Conservation (phyloP, 2,329 filamentous ascomycete genomes). For the Phialocephala sp. region DNA sequence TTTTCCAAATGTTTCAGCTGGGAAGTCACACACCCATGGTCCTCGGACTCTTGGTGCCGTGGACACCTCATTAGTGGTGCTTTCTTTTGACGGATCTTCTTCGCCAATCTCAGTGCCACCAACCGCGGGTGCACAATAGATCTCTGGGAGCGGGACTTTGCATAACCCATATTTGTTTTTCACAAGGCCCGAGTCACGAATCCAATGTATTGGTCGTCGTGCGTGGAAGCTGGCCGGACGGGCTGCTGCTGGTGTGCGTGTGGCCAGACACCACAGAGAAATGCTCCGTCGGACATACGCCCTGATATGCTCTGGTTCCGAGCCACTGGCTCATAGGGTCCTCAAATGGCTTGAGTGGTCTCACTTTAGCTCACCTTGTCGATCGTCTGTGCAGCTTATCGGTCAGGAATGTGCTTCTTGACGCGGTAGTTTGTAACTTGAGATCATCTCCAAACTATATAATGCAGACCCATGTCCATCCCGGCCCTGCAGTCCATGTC, state of each 20-base stretch:
- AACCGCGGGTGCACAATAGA: constrained; percentile 27
- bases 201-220: constrained; percentile 19
- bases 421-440: constrained; percentile 9
- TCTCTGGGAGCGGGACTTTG: constrained; percentile 30
- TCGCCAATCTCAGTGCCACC: constrained; percentile 36
- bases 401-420: constrained; percentile 19
- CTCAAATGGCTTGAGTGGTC: constrained; percentile 6
- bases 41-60: constrained; percentile 4
- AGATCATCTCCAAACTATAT: constrained; percentile 30
- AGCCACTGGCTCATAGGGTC: constrained; percentile 1
- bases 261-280: not conserved
- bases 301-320: not conserved
- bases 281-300: constrained; percentile 9
- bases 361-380: constrained; percentile 7
- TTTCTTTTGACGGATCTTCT: constrained; percentile 27
- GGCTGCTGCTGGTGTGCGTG: not conserved
- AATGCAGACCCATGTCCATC: constrained; percentile 36
- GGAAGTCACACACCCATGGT: constrained; percentile 8
- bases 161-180: constrained; percentile 25
- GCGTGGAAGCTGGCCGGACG: not conserved
- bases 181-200: constrained; percentile 10
- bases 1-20: not conserved
- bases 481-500: constrained; percentile 8
- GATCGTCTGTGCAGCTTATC: constrained; percentile 24
- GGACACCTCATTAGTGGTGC: constrained; percentile 9